Percentiles rank a stretch among this genome's conserved stretches.
phyloP scores from a whole-genome alignment of 176 grass and related monocot species.

The Zizania latifolia region DNA sequence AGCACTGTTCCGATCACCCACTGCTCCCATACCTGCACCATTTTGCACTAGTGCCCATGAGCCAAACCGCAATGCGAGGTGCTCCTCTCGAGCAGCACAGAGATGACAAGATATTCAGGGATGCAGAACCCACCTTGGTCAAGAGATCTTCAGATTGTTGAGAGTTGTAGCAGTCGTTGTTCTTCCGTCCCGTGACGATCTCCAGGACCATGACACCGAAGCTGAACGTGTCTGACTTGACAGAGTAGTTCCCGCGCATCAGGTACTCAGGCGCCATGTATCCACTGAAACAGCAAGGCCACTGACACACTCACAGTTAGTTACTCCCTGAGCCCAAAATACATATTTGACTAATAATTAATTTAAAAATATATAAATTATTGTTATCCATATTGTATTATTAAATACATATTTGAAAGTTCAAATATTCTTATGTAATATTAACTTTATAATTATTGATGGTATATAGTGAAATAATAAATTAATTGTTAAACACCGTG shows the following conservation, averaged over 20 bases:
- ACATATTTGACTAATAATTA: too few relatives aligned
- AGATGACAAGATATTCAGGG: background rate
- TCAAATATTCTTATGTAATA: too few relatives aligned
- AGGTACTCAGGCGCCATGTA: background rate
- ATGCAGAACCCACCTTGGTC: background rate
- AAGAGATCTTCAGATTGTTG: background rate
- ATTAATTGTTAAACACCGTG: too few relatives aligned
- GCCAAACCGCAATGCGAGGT: background rate
- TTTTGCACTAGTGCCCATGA: background rate
- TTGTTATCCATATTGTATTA: too few relatives aligned
- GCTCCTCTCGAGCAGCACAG: background rate
- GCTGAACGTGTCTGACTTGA: background rate
- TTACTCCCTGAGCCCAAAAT: too few relatives aligned
- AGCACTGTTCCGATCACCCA: constrained; percentile 15
- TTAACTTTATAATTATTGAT: too few relatives aligned
- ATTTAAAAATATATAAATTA: too few relatives aligned
- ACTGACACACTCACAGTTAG: background rate
- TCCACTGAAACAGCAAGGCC: background rate
- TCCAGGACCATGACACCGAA: background rate
- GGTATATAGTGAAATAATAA: background rate
- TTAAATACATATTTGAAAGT: too few relatives aligned
- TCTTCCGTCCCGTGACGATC: background rate
- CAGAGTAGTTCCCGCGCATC: background rate
- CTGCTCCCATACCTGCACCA: constrained; percentile 15
- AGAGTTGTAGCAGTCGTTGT: background rate